Evolutionary conservation across 305 asterid species (phyloP).

Genomic region (Fraxinus greggii): DNA sequence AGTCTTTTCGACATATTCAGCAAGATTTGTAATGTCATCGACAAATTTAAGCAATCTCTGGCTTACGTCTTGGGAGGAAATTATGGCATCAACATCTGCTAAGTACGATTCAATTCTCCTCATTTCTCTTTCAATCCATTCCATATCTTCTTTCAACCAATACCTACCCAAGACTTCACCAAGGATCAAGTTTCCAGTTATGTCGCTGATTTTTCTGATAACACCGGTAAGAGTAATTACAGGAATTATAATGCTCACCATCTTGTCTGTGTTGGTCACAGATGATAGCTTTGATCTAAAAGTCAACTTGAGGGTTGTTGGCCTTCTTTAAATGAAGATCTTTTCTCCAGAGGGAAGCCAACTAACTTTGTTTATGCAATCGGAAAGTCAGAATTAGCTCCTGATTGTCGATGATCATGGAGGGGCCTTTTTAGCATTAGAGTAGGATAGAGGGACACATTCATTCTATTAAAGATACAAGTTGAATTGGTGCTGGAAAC

Average conservation of each 20-base stretch:
- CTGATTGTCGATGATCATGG: not conserved
- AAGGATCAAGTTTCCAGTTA: not conserved
- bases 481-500: not conserved
- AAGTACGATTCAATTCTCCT: not conserved
- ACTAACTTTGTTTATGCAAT: not conserved
- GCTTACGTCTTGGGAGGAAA: not conserved
- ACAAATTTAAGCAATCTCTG: not conserved
- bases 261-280: not conserved
- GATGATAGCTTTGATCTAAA: not conserved
- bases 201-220: not conserved
- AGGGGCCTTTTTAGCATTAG: not conserved
- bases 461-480: not conserved
- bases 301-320: not conserved
- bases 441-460: not conserved
- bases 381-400: not conserved
- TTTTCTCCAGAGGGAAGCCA: not conserved
- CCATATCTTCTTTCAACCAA: not conserved
- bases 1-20: not conserved
- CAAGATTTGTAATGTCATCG: not conserved
- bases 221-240: not conserved
- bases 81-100: not conserved
- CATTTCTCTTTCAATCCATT: not conserved
- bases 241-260: not conserved
- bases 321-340: not conserved
- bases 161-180: not conserved